phyloP scores from a whole-genome alignment of 2,329 filamentous ascomycete species.

The Akanthomyces uredinophilus region DNA sequence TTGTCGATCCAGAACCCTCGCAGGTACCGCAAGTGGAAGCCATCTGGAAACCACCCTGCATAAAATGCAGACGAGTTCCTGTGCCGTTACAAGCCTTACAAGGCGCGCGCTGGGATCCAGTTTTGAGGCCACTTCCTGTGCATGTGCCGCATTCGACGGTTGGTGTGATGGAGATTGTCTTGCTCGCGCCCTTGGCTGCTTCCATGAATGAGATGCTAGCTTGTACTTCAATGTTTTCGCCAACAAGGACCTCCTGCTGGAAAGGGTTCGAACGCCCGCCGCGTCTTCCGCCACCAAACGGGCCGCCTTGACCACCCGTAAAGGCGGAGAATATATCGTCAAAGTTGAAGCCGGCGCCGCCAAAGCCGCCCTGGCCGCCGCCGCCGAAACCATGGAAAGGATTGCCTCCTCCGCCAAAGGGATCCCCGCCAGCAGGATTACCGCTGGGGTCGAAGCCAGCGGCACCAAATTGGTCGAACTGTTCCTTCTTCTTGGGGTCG shows the following conservation, averaged over 20 bases:
- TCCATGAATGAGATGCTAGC: constrained; percentile 93
- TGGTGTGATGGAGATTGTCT: constrained; percentile 83
- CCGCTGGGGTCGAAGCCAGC: constrained; percentile 79
- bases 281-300: constrained; percentile 48
- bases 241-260: constrained; percentile 75
- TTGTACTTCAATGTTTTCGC: constrained; percentile 93
- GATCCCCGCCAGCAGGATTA: constrained; percentile 53
- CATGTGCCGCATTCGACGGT: constrained; percentile 79
- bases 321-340: constrained; percentile 94
- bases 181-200: constrained; percentile 82
- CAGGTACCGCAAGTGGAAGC: constrained; percentile 81
- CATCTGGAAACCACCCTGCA: constrained; percentile 95
- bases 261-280: constrained; percentile 60
- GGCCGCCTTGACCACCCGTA: constrained; percentile 47
- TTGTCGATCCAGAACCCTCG: constrained; percentile 68
- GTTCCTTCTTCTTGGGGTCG: constrained; percentile 86
- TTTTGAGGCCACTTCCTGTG: constrained; percentile 75
- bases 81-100: constrained; percentile 83
- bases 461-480: constrained; percentile 85
- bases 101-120: constrained; percentile 64
- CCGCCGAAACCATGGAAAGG: constrained; percentile 58
- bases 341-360: constrained; percentile 84
- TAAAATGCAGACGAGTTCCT: constrained; percentile 79
- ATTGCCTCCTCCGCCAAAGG: constrained; percentile 59
- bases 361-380: constrained; percentile 62